A percentile compares a stretch with the other conserved stretches of the same genome.
These are phyloP conservation scores for Lentinula lateritia DNA, from an alignment of 768 basidiomycete species.

Conservation along the genomic window DNA sequence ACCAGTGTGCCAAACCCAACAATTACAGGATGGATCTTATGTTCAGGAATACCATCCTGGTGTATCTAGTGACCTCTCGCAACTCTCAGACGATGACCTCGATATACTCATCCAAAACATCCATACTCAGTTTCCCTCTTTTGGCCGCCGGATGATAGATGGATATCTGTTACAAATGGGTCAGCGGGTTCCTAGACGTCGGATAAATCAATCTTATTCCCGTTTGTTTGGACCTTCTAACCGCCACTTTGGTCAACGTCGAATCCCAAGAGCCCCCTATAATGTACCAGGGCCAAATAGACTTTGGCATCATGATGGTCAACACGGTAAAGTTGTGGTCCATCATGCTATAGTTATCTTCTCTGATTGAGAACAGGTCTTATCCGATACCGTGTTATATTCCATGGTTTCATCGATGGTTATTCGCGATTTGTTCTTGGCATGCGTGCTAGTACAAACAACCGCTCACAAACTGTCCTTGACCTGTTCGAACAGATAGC, in stretches of 20 bases:
- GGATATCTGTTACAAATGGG: not conserved
- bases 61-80: not conserved
- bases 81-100: not conserved
- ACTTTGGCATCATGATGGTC: slow-evolving; percentile 20
- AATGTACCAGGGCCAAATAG: not conserved
- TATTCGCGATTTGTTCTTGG: slow-evolving; percentile 9
- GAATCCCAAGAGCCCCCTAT: not conserved
- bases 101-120: not conserved
- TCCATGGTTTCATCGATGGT: not conserved
- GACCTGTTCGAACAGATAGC: slow-evolving; percentile 13
- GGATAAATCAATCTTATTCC: not conserved
- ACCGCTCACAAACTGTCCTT: slow-evolving; percentile 20
- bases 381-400: not conserved
- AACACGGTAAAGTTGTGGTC: slow-evolving; percentile 21
- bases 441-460: slow-evolving; percentile 20
- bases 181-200: not conserved
- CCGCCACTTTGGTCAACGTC: not conserved
- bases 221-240: not conserved
- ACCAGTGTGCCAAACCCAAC: not conserved
- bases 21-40: not conserved
- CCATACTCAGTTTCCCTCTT: not conserved
- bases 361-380: too few relatives aligned
- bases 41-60: too few relatives aligned
- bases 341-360: too few relatives aligned
- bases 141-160: not conserved